phyloP scores from a whole-genome alignment of 345 rosid species.

The Melastoma malabathricum region DNA sequence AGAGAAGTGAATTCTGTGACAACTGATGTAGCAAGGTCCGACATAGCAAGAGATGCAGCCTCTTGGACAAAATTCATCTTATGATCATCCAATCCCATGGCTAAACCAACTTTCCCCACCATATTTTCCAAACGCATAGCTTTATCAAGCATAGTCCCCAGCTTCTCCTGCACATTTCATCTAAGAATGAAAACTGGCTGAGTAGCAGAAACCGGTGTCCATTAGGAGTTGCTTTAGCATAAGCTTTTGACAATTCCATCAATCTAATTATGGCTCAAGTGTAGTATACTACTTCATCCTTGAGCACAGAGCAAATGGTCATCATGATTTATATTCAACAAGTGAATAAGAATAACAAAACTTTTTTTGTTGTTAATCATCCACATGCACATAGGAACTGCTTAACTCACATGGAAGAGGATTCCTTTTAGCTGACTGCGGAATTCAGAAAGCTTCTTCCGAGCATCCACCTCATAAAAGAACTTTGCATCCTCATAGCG shows the following conservation, averaged over 20 bases:
- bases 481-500: conserved; percentile 97
- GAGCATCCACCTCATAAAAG: conserved; percentile 77
- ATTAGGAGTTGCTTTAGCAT: too few species aligned
- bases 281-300: too few species aligned
- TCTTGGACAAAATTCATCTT: conserved; percentile 40
- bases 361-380: background rate
- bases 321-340: too few species aligned
- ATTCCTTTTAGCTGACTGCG: conserved; percentile 70
- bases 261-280: too few species aligned
- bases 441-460: conserved; percentile 56
- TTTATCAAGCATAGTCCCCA: conserved; percentile 94
- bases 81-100: conserved; percentile 37
- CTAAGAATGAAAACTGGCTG: background rate
- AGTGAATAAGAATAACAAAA: too few species aligned
- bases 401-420: conserved; percentile 77
- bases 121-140: conserved; percentile 46
- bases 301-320: too few species aligned
- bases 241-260: too few species aligned
- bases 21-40: conserved; percentile 88
- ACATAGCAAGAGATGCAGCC: conserved; percentile 93
- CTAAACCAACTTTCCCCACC: conserved; percentile 36
- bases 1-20: conserved; percentile 89
- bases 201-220: too few species aligned
- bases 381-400: background rate
- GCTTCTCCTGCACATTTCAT: conserved; percentile 52